Evolutionary conservation across 768 basidiomycete genomes (phyloP), one percentile per base, ranked within the genome.

Genomic region (Holtermannia corniformis): DNA sequence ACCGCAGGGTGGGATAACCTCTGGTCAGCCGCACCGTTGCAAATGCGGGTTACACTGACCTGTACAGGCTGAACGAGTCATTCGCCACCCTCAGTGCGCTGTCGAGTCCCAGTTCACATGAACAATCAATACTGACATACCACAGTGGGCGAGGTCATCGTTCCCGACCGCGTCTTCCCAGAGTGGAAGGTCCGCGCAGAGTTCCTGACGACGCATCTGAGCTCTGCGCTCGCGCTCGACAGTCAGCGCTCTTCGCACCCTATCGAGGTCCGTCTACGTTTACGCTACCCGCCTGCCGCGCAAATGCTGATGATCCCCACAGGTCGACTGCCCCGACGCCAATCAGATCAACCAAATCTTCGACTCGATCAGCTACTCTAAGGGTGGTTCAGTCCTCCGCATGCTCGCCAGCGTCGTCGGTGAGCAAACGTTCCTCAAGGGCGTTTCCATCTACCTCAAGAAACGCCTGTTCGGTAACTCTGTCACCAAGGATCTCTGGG

Each of bases 391-490:
- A 79, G 92, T 95, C n/a, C 80, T 97, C 44, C 85, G 89, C 64
- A 97, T 97, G 92, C 76, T 97, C 51, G 82, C 83, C 20, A 81
- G 81, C 66, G 84, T 85, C 57, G 87, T 92, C 19, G 90, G 92
- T 44, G 84, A 95, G 71, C 87, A 90, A 4, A 78, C 74, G 52
- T 95, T 97, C 80, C 73, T 91, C 47, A 81, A 82, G 62, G 87
- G 87, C 27, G 89, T 93, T 43, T 89, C 89, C 1, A 78, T 87
- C 54, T 96, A 97, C 75, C 81, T 97, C 57, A 92, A 91, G 76
- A 81, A 82, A 57, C 83, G 87, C 60, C 75, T 90, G 5, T 97
- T 85, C 70, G 82, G 78, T 22, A 95, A 89, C 72, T 87, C 83
- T 45, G 80, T 83, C 45, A 92, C 90, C 2, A 80, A 78, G 43